Percentiles rank a stretch among this genome's conserved stretches.
phyloP scores from a whole-genome alignment of 2,329 filamentous ascomycete species.

The Exophiala oligosperma region DNA sequence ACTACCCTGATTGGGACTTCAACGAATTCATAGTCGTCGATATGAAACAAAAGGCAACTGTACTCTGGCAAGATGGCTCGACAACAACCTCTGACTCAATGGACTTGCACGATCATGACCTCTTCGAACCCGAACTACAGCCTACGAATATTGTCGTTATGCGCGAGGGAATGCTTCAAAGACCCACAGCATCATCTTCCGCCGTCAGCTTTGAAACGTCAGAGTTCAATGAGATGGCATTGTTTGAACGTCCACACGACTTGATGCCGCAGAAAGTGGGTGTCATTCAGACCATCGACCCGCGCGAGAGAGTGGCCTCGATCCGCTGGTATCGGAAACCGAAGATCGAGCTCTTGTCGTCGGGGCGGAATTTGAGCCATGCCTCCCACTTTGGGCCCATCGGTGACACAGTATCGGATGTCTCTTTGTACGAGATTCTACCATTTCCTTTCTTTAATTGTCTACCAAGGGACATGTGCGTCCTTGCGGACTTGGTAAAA shows the following conservation, averaged over 20 bases:
- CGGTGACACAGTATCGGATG: conserved; percentile 45
- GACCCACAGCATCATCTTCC: background rate
- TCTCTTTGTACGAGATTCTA: conserved; percentile 60
- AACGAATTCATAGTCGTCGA: conserved; percentile 57
- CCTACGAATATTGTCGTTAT: conserved; percentile 57
- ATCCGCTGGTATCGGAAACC: conserved; percentile 55
- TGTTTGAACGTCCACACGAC: conserved; percentile 28
- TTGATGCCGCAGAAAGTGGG: conserved; percentile 53
- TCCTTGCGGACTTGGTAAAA: conserved; percentile 31
- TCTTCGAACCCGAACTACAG: conserved; percentile 55
- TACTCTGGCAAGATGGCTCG: conserved; percentile 61
- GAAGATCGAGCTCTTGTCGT: conserved; percentile 37
- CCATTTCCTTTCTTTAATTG: conserved; percentile 51
- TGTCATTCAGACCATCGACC: conserved; percentile 57
- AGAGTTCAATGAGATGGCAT: conserved; percentile 30
- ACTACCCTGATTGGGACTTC: conserved; percentile 57
- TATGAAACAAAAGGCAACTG: conserved; percentile 50
- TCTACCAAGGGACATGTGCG: conserved; percentile 54
- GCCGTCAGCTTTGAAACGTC: background rate
- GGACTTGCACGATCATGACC: conserved; percentile 36
- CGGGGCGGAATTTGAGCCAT: conserved; percentile 39
- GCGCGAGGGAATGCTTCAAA: conserved; percentile 39
- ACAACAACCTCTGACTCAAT: conserved; percentile 49
- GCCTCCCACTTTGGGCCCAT: conserved; percentile 46
- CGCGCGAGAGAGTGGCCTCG: conserved; percentile 56